A percentile compares a stretch with the other conserved stretches of the same genome.
phyloP scores from a whole-genome alignment of 2,329 filamentous ascomycete genomes.

The Chrysosporium queenslandicum region DNA sequence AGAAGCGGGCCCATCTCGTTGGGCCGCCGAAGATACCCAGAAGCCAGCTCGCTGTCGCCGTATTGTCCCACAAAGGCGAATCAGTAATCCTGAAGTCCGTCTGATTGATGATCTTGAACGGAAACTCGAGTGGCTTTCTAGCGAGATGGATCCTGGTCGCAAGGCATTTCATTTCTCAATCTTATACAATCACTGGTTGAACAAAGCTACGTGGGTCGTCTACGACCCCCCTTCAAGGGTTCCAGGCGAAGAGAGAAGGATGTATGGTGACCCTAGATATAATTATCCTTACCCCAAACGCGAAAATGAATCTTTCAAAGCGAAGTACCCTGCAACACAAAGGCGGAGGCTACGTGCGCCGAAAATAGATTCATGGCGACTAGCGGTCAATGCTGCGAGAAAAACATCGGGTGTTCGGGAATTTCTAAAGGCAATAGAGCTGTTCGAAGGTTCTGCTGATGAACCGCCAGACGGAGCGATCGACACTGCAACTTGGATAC shows the following conservation, averaged over 20 bases:
- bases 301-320: constrained; percentile 15
- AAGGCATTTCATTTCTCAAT: constrained; percentile 34
- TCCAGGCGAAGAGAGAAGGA: constrained; percentile 24
- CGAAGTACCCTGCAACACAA: constrained; percentile 22
- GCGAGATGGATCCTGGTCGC: constrained; percentile 32
- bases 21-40: not conserved
- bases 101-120: constrained; percentile 29
- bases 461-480: constrained; percentile 31
- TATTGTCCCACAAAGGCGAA: constrained; percentile 7
- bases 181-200: constrained; percentile 37
- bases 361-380: constrained; percentile 33
- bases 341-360: constrained; percentile 22
- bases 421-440: constrained; percentile 24
- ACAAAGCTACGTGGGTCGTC: constrained; percentile 32
- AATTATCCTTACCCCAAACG: constrained; percentile 25
- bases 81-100: constrained; percentile 31
- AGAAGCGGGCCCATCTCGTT: constrained; percentile 4
- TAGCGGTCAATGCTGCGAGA: constrained; percentile 30
- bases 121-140: constrained; percentile 31
- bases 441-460: constrained; percentile 31
- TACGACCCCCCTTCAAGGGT: constrained; percentile 33
- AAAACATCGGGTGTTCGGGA: constrained; percentile 24
- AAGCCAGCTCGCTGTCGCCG: not conserved
- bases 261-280: constrained; percentile 30
- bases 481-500: constrained; percentile 34